Conservation (phyloP, 495 filamentous ascomycete genomes). For the Thermochaetoides thermophila region DNA sequence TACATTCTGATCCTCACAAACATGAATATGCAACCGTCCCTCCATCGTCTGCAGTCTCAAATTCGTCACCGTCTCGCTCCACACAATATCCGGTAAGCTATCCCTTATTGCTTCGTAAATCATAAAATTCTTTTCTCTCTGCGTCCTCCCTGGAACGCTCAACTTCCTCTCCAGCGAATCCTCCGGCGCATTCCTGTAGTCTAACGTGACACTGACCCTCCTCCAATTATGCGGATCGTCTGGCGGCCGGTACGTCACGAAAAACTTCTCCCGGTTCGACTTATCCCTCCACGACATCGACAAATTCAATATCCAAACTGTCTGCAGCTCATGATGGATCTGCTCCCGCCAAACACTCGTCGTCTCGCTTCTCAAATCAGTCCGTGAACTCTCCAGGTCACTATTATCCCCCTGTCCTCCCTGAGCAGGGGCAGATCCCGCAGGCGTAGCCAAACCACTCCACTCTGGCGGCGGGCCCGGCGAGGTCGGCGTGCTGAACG, state of each 20-base stretch:
- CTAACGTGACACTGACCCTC: constrained; percentile 82
- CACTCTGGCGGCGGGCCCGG: too few relatives aligned
- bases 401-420: too few relatives aligned
- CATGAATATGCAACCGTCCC: constrained; percentile 85
- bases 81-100: constrained; percentile 80
- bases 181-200: constrained; percentile 68
- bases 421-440: too few relatives aligned
- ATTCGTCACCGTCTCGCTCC: constrained; percentile 91
- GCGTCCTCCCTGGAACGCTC: constrained; percentile 58
- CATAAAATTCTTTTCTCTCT: constrained; percentile 84
- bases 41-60: constrained; percentile 85
- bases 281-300: constrained; percentile 98
- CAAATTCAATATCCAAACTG: constrained; percentile 88
- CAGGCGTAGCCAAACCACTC: too few relatives aligned
- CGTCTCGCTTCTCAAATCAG: too few relatives aligned
- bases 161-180: constrained; percentile 81
- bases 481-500: too few relatives aligned
- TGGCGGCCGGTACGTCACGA: constrained; percentile 78
- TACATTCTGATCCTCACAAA: constrained; percentile 87
- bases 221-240: constrained; percentile 69
- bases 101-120: constrained; percentile 95
- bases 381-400: too few relatives aligned
- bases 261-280: constrained; percentile 93
- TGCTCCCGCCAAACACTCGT: too few relatives aligned
- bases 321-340: constrained; percentile 69